Conservation (phyloP, 768 basidiomycete genomes). For the Coprinopsis strossmayeri region DNA sequence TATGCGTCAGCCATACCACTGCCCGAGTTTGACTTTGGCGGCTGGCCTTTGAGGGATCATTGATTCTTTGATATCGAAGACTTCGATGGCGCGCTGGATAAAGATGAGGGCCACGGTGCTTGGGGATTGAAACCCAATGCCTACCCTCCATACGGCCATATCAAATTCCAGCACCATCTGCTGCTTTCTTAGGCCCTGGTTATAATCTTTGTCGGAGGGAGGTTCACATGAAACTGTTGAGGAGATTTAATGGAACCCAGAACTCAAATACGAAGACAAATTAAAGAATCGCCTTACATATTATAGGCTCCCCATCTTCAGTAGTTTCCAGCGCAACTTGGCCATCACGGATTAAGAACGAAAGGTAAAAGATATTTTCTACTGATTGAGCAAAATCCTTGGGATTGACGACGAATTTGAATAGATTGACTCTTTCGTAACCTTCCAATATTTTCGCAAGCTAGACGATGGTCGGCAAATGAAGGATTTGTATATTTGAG, state of each 20-base stretch:
- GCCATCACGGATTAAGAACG: conserved; percentile 86
- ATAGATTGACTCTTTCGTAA: conserved; percentile 60
- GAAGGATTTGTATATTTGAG: too few species aligned
- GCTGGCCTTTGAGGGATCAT: conserved; percentile 70
- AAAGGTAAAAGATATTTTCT: conserved; percentile 94
- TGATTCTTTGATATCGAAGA: conserved; percentile 73
- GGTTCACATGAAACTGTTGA: conserved; percentile 63
- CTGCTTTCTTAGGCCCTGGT: conserved; percentile 57
- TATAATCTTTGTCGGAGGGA: conserved; percentile 59
- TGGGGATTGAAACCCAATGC: conserved; percentile 13
- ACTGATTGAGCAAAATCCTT: conserved; percentile 88
- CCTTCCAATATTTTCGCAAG: conserved; percentile 53
- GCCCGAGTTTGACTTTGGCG: conserved; percentile 47
- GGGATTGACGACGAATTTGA: conserved; percentile 86
- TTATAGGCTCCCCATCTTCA: conserved; percentile 62
- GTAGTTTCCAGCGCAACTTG: conserved; percentile 63
- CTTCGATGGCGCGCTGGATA: conserved; percentile 74
- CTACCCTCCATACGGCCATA: conserved; percentile 81
- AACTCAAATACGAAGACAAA: too few species aligned
- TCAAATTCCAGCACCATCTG: conserved; percentile 93
- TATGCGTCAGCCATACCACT: conserved; percentile 61
- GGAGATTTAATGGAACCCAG: too few species aligned
- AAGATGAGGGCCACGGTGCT: conserved; percentile 31
- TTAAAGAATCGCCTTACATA: conserved; percentile 64
- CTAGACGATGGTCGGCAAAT: conserved; percentile 26